Evolutionary conservation across 2,329 filamentous ascomycete species (phyloP).

Genomic region (Aureobasidium sp.): DNA sequence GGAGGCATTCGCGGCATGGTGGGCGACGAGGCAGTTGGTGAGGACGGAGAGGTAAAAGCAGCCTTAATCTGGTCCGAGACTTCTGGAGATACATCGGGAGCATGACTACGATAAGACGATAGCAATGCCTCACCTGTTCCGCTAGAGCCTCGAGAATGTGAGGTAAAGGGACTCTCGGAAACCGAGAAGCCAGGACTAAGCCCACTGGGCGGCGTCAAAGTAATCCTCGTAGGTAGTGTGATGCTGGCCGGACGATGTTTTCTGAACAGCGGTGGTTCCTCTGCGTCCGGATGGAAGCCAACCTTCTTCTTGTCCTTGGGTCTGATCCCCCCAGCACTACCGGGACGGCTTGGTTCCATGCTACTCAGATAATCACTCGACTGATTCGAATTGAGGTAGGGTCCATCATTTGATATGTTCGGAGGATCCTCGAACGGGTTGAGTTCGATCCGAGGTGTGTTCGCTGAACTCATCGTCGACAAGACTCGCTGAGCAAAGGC

Average conservation of each 20-base stretch:
- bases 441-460: slow-evolving; percentile 10
- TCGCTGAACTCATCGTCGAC: slow-evolving; percentile 3
- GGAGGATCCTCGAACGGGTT: slow-evolving; percentile 12
- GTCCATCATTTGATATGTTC: neutral
- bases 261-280: slow-evolving; percentile 9
- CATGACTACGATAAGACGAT: slow-evolving; percentile 3
- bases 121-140: neutral
- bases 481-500: neutral
- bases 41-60: slow-evolving; percentile 12
- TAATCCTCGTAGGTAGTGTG: slow-evolving; percentile 1
- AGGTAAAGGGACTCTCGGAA: neutral
- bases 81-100: slow-evolving; percentile 16
- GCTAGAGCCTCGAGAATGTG: slow-evolving; percentile 7
- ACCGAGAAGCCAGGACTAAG: neutral
- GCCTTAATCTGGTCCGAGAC: slow-evolving; percentile 14
- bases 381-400: slow-evolving; percentile 2
- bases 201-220: slow-evolving; percentile 5
- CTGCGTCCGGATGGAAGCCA: slow-evolving; percentile 17
- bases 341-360: slow-evolving; percentile 13
- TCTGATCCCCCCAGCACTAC: slow-evolving; percentile 14
- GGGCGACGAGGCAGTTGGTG: neutral
- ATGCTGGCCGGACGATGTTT: slow-evolving; percentile 15
- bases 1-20: slow-evolving; percentile 6
- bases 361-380: slow-evolving; percentile 16
- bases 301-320: slow-evolving; percentile 20